Evolutionary conservation across 192 early-diverging fungal species (phyloP).

Genomic region (Gaertneriomyces sp.): DNA sequence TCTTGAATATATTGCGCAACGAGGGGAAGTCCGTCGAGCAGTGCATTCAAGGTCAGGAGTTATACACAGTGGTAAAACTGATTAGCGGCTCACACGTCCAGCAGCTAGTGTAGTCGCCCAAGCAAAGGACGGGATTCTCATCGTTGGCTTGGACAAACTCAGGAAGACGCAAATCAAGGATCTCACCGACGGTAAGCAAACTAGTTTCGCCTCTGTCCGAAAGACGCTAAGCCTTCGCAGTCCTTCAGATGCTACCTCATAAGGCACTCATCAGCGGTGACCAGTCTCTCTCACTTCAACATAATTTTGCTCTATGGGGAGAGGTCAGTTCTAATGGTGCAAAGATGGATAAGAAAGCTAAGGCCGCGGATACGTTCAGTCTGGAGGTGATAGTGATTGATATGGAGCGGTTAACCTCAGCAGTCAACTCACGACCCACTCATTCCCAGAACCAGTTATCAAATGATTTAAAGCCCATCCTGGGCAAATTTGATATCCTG

Average conservation of each 20-base stretch:
- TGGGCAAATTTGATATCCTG: constrained; percentile 21
- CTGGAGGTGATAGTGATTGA: too few species aligned
- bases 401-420: too few species aligned
- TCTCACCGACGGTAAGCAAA: constrained; percentile 1
- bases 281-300: neutral
- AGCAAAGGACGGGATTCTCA: constrained; percentile 9
- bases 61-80: too few species aligned
- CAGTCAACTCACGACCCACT: too few species aligned
- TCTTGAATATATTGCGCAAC: neutral
- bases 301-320: neutral
- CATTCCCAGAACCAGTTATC: too few species aligned
- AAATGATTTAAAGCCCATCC: neutral
- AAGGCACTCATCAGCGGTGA: neutral
- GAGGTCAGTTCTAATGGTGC: neutral
- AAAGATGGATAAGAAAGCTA: neutral
- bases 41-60: neutral
- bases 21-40: neutral
- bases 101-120: neutral
- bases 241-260: too few species aligned
- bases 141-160: constrained; percentile 5
- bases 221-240: too few species aligned
- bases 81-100: neutral
- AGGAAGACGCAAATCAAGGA: neutral
- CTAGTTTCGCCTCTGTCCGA: neutral
- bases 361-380: too few species aligned